Evolutionary conservation across 768 basidiomycete species (phyloP).

Genomic region (Leccinum uliginosum): DNA sequence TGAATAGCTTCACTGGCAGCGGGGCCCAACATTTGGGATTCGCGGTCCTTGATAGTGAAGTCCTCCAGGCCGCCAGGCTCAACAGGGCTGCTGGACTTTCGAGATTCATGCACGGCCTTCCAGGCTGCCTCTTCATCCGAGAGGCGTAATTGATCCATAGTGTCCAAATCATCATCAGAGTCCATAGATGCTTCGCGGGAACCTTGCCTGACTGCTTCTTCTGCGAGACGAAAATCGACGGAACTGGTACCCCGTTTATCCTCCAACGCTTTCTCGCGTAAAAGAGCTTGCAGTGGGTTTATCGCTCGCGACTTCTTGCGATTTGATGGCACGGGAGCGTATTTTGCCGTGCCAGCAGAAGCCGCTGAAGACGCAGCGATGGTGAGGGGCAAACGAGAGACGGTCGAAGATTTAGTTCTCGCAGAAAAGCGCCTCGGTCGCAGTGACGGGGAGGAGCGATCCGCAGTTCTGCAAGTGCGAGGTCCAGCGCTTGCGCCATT

Average conservation of each 20-base stretch:
- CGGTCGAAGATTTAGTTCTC: constrained; percentile 13
- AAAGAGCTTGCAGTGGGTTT: constrained; percentile 52
- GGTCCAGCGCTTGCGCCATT: not conserved
- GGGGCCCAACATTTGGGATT: constrained; percentile 24
- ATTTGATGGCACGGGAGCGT: not conserved
- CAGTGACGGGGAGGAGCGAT: constrained; percentile 2
- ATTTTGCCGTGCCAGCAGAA: not conserved
- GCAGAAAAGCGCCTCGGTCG: constrained; percentile 14
- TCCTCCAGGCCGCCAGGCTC: constrained; percentile 18
- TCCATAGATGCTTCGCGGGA: constrained; percentile 20
- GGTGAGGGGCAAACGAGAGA: constrained; percentile 12
- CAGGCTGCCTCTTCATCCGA: constrained; percentile 38
- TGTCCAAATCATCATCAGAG: constrained; percentile 23
- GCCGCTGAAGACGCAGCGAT: constrained; percentile 4
- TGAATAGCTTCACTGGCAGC: constrained; percentile 39
- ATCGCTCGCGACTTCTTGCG: constrained; percentile 21
- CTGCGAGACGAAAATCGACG: constrained; percentile 44
- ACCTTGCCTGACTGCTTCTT: constrained; percentile 34
- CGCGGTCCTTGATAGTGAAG: constrained; percentile 36
- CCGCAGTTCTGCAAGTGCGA: not conserved
- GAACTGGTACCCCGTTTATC: constrained; percentile 33
- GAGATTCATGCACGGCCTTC: constrained; percentile 31
- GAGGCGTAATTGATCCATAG: constrained; percentile 15
- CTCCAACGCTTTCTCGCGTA: constrained; percentile 46
- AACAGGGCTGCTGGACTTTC: constrained; percentile 16